Evolutionary conservation across 2,329 filamentous ascomycete species (phyloP).

Genomic region (Nemania diffusa): DNA sequence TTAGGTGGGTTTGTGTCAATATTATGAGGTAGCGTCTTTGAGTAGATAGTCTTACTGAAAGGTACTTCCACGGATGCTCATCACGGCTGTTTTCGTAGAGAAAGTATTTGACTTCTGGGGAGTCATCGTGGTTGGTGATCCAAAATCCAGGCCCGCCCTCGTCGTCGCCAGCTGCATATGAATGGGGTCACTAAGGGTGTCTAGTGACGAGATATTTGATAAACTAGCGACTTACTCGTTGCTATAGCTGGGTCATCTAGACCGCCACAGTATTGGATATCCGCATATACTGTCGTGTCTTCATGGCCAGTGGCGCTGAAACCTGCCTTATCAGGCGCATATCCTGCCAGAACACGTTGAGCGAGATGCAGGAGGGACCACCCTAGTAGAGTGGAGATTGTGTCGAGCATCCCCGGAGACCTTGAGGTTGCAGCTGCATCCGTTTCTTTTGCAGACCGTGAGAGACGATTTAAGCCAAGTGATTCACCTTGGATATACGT

Average conservation of each 20-base stretch:
- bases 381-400: not conserved
- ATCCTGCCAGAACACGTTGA: not conserved
- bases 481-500: too few species aligned
- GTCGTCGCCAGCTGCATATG: conserved; percentile 32
- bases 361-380: not conserved
- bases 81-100: conserved; percentile 45
- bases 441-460: not conserved
- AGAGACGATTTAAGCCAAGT: too few species aligned
- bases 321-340: not conserved
- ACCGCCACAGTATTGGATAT: conserved; percentile 30
- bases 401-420: conserved; percentile 4
- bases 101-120: conserved; percentile 39
- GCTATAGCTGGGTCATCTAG: conserved; percentile 19
- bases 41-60: conserved; percentile 33
- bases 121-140: conserved; percentile 42
- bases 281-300: not conserved
- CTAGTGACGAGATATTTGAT: not conserved
- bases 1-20: not conserved
- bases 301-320: not conserved
- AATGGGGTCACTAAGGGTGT: not conserved
- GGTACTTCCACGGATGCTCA: conserved; percentile 45
- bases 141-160: conserved; percentile 41
- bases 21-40: not conserved
- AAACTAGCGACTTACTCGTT: conserved; percentile 28
- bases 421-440: not conserved